Conservation (phyloP, 257 asterid species). For the Solanum peruvianum region DNA sequence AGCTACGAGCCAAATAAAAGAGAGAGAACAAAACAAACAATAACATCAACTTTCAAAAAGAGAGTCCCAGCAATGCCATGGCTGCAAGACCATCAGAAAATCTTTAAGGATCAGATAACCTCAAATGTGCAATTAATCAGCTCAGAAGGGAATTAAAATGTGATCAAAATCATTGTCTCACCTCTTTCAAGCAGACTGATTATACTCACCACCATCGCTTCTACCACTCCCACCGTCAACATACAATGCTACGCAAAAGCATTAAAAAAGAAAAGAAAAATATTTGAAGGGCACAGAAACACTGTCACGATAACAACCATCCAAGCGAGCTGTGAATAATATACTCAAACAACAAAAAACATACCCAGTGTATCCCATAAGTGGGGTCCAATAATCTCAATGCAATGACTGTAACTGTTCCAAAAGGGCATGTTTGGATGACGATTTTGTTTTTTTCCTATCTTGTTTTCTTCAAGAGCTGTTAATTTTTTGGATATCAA, state of each 20-base stretch:
- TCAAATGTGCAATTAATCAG: not conserved
- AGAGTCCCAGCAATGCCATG: not conserved
- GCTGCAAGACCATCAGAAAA: not conserved
- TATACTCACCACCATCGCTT: not conserved
- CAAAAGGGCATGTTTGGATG: not conserved
- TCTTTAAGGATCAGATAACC: not conserved
- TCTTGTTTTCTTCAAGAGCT: not conserved
- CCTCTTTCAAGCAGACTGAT: not conserved
- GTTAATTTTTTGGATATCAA: not conserved
- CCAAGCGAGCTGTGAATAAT: not conserved
- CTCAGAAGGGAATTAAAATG: not conserved
- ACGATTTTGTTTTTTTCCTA: not conserved
- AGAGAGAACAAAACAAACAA: no score
- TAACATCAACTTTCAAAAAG: not conserved
- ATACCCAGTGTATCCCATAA: not conserved
- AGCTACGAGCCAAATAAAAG: no score
- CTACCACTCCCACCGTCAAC: not conserved
- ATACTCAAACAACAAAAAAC: not conserved
- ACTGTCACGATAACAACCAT: not conserved
- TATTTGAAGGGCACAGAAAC: not conserved
- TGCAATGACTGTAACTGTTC: not conserved
- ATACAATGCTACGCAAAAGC: not conserved
- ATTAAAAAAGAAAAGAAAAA: not conserved
- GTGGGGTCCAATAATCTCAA: not conserved
- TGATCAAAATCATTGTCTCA: not conserved